Conservation (phyloP, 164 flowering plant species). For the Nelumbo lutea region DNA sequence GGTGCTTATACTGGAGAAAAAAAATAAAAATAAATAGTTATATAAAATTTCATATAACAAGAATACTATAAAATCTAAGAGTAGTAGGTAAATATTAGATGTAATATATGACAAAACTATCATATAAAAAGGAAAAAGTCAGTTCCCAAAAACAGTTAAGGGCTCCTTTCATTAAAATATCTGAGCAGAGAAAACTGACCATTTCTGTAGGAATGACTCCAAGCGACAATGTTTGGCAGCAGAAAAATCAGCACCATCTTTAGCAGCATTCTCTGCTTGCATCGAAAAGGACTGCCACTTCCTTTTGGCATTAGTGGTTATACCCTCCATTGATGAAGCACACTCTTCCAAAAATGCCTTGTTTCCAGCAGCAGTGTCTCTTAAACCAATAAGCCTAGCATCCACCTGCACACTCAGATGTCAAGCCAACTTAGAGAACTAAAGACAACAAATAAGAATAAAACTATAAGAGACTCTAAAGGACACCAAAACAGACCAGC, state of each 20-base stretch:
- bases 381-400: conserved; percentile 48
- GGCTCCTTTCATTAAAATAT: not conserved
- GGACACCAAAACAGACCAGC: conserved; percentile 45
- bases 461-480: not conserved
- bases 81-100: not conserved
- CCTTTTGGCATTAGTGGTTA: conserved; percentile 71
- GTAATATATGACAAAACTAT: not conserved
- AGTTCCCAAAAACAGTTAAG: not conserved
- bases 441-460: not conserved
- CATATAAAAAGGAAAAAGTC: not conserved
- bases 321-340: conserved; percentile 50
- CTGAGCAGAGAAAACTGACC: conserved; percentile 34
- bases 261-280: conserved; percentile 60
- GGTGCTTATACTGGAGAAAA: conserved; percentile 41
- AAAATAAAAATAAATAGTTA: not conserved
- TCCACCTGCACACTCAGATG: conserved; percentile 51
- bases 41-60: not conserved
- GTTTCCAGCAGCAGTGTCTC: conserved; percentile 45
- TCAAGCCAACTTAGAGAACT: not conserved
- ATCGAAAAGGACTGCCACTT: conserved; percentile 75
- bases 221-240: conserved; percentile 94
- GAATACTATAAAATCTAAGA: not conserved
- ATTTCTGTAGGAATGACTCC: conserved; percentile 66
- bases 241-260: conserved; percentile 65
- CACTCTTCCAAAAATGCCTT: conserved; percentile 64